Evolutionary conservation across 495 filamentous ascomycete genomes (phyloP).

Genomic region (Lentithecium fluviatile): DNA sequence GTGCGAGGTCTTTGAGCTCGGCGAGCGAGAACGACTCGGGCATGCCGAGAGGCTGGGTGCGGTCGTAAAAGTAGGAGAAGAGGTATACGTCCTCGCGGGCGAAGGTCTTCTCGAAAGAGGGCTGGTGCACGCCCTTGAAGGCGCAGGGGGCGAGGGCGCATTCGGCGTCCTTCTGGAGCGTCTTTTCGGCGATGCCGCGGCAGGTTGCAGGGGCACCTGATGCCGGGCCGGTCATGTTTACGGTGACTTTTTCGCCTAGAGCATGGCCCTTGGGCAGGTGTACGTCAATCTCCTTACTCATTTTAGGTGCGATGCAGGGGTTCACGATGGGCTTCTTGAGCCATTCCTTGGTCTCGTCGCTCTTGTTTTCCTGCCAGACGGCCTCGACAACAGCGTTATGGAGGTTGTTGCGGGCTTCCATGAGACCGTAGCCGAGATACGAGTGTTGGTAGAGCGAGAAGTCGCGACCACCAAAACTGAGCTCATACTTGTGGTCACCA

Average conservation of each 20-base stretch:
- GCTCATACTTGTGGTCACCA: conserved; percentile 94
- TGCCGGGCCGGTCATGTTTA: conserved; percentile 84
- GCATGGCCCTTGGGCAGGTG: conserved; percentile 61
- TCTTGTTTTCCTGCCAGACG: conserved; percentile 52
- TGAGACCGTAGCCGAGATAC: conserved; percentile 94
- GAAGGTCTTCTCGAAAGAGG: conserved; percentile 89
- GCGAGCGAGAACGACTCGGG: conserved; percentile 87
- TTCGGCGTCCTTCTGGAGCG: conserved; percentile 78
- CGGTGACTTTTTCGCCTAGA: conserved; percentile 58
- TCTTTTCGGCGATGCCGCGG: conserved; percentile 83
- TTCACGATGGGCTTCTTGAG: conserved; percentile 66
- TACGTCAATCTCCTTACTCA: conserved; percentile 66
- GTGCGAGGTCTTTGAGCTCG: conserved; percentile 80
- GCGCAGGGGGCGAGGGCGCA: conserved; percentile 89
- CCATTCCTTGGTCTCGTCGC: conserved; percentile 54
- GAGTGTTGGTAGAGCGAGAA: conserved; percentile 98
- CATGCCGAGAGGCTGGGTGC: conserved; percentile 87
- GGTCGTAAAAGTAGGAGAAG: conserved; percentile 97
- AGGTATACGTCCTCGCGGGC: conserved; percentile 89
- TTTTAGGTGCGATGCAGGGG: conserved; percentile 84
- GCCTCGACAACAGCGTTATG: conserved; percentile 69
- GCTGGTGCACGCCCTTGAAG: conserved; percentile 96
- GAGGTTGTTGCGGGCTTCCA: conserved; percentile 85
- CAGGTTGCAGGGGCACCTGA: conserved; percentile 76
- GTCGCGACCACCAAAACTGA: conserved; percentile 83